Evolutionary conservation across 2,329 filamentous ascomycete genomes (phyloP), one percentile per base, ranked within the genome.

Genomic region (Penicillium brevicompactum): DNA sequence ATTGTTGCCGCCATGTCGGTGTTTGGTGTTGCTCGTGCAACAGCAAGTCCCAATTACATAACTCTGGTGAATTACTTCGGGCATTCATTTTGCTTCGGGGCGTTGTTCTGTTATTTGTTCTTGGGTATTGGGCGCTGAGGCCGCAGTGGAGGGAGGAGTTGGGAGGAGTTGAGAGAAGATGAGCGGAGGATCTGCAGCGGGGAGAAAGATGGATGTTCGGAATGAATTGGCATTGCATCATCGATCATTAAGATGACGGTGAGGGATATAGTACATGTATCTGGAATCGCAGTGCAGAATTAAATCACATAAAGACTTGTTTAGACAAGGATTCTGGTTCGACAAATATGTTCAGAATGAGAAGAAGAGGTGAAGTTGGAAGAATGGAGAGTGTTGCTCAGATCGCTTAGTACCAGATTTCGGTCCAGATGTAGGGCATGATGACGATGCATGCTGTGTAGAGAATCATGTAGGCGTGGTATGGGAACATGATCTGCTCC

Each of bases 371-470:
- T 16, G 27, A 43, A 21, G 47, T 34, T 43, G 47, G 46, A 44
- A 48, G 21, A 46, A 16, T 47, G 40, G 14, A 38, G 32, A 27
- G 37, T 24, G 22, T 32, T 34, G 31, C 16, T 37, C 47, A 32
- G 37, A 4, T 16, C 27, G 30, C 57, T 68, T 55, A 78, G 60
- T 66, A 71, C 67, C 72, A 77, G 52, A 87, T 64, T 77, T 95
- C 90, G 32, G 83, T 82, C 70, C 86, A 85, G 69, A 96, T 85
- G 64, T 92, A 91, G 3, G 92, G 92, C 64, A 94, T 79, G 67
- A 96, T 92, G 13, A 96, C 90, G 47, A 88, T 78, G 64, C 87
- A 90, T 0, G 92, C 92, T 63, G 87, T 94, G 81, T 84, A 92
- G 55, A 96, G 85, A 48, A 96, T 86, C 60, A 87, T 74, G 4